These are phyloP conservation scores for Cordyceps farinosa DNA, from an alignment of 2,329 filamentous ascomycete species.

Conservation along the genomic window DNA sequence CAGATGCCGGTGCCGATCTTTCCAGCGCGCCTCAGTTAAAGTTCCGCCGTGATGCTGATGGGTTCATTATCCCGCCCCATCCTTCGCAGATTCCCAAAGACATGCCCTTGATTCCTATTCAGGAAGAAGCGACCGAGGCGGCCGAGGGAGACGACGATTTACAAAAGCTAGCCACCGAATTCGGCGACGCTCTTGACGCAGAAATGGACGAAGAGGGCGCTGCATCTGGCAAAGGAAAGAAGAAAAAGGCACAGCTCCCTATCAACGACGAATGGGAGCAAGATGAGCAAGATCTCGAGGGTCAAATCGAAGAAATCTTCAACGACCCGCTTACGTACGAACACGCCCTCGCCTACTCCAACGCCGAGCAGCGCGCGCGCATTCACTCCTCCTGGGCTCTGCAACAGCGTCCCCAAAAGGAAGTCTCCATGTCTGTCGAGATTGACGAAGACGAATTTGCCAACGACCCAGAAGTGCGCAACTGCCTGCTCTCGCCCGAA, in stretches of 20 bases:
- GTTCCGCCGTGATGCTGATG: conserved; percentile 59
- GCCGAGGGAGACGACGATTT: conserved; percentile 27
- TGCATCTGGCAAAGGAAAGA: conserved; percentile 24
- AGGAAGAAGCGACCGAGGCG: conserved; percentile 18
- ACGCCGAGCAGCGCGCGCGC: conserved; percentile 52
- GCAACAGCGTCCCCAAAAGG: conserved; percentile 44
- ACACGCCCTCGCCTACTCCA: conserved; percentile 56
- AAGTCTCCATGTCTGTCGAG: conserved; percentile 57
- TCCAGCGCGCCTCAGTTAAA: conserved; percentile 33
- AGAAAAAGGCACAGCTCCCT: conserved; percentile 43
- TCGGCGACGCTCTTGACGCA: conserved; percentile 39
- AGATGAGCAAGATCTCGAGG: conserved; percentile 63
- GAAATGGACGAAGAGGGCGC: conserved; percentile 25
- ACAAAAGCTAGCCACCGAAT: conserved; percentile 42
- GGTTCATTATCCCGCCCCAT: conserved; percentile 60
- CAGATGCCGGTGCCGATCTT: conserved; percentile 34
- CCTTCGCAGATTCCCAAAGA: conserved; percentile 40
- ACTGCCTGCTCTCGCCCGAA: conserved; percentile 68
- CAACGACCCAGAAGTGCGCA: conserved; percentile 81
- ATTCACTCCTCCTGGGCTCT: conserved; percentile 52
- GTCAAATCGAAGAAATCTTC: conserved; percentile 68
- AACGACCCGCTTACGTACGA: conserved; percentile 56
- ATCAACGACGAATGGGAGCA: conserved; percentile 61
- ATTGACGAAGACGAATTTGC: conserved; percentile 81
- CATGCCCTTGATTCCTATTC: conserved; percentile 21